Evolutionary conservation across 257 asterid species (phyloP), one percentile per base, ranked within the genome.

Genomic region (Asclepias syriaca): DNA sequence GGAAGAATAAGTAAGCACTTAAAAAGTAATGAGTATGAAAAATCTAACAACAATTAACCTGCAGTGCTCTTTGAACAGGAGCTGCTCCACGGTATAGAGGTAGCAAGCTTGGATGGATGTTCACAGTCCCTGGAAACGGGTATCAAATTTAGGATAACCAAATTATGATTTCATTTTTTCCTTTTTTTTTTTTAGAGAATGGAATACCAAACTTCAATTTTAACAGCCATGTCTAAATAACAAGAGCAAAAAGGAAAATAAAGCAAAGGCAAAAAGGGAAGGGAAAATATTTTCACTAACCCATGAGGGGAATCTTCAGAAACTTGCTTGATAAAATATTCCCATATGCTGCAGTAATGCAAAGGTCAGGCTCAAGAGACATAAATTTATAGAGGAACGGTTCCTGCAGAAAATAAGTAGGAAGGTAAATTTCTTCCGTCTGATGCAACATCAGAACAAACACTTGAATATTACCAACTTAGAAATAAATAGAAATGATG

Each of bases 71-170:
- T 85, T 94, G 99, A 79, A 94, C 97, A 74, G 98, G 99, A 7
- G 99, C 97, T 5, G 99, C 99, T 48, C 99, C 99, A 77, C 99
- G 96, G 79, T 91, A 94, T 51, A 94, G 79, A 75, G 98, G 98
- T 74, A 94, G 90, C 84, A 91, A 83, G 75, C 97, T 91, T 50
- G 99, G 97, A 73, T 94, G 97, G 71, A 94, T 87, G 75, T 94
- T 94, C 73, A 94, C 93, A 16, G 97, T 94, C 75, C 99, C 97
- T 93, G 77, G 69, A 85, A 80, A 78, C 81, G 53, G 61, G 75
- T 73, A 78, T 71, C 60, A 61, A 83, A 78, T 43, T 8, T 77
- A 75, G 69, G 78, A 81, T 73, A 83, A 70, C 77, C 60, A 70
- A 66, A 72, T 24, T 81, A 76, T 79, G 74, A 78, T 51, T 63